Evolutionary conservation across 169 alveolate species (phyloP).

Genomic region (Plasmodium inui): DNA sequence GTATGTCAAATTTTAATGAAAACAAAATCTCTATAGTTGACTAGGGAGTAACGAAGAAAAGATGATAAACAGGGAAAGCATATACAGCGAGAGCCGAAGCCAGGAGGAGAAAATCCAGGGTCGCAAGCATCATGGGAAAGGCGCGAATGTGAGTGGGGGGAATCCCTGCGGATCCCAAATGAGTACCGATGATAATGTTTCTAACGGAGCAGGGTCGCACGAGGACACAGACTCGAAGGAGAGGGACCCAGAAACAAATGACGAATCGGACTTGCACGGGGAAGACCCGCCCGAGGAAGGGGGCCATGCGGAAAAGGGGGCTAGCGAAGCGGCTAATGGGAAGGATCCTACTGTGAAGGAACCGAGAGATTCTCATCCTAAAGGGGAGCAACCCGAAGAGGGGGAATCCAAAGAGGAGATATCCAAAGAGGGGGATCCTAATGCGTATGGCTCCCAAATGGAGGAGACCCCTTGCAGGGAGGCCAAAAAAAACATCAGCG

Average conservation of each 20-base stretch:
- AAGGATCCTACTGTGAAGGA: not conserved
- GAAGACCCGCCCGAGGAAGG: not conserved
- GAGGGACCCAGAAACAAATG: not conserved
- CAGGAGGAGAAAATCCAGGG: slow-evolving; percentile 15
- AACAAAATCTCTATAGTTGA: not conserved
- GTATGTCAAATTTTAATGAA: not conserved
- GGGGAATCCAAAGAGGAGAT: not conserved
- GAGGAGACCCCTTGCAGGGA: not conserved
- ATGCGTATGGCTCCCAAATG: not conserved
- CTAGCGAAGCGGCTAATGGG: not conserved
- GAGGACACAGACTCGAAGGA: slow-evolving; percentile 3
- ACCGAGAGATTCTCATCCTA: not conserved
- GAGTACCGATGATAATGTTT: slow-evolving; percentile 10
- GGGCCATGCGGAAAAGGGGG: not conserved
- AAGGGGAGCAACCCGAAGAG: not conserved
- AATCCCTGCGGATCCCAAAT: not conserved
- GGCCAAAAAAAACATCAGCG: slow-evolving; percentile 5
- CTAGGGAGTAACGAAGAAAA: not conserved
- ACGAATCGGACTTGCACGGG: not conserved
- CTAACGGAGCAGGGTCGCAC: not conserved
- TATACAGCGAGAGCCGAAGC: not conserved
- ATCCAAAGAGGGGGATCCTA: not conserved
- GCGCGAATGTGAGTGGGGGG: not conserved
- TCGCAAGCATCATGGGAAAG: not conserved
- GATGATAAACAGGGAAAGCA: not conserved